phyloP scores from a whole-genome alignment of 495 filamentous ascomycete species.

The Neurospora sp. region DNA sequence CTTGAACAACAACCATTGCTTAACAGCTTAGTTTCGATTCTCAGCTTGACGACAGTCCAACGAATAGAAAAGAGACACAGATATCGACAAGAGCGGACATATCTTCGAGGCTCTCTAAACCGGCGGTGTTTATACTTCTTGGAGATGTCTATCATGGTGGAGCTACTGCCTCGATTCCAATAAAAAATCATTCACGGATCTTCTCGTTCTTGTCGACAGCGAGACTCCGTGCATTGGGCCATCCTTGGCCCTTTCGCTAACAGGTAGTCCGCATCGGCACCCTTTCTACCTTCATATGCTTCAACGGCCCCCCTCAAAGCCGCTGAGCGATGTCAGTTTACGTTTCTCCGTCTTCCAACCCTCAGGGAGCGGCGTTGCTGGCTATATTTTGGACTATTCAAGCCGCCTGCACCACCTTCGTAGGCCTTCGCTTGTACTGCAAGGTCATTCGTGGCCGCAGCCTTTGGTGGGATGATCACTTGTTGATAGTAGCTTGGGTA shows the following conservation, averaged over 20 bases:
- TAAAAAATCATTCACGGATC: neutral
- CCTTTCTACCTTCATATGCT: neutral
- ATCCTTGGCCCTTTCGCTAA: neutral
- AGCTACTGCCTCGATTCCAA: neutral
- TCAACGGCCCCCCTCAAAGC: neutral
- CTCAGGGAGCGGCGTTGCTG: neutral
- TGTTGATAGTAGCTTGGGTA: conserved; percentile 23
- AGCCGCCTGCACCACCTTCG: conserved; percentile 4
- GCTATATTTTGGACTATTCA: neutral
- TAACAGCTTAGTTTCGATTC: neutral
- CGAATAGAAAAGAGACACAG: neutral
- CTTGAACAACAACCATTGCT: neutral
- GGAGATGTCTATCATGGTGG: neutral
- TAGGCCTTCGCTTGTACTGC: conserved; percentile 20
- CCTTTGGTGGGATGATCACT: conserved; percentile 25
- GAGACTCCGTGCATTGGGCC: neutral
- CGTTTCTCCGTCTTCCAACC: neutral
- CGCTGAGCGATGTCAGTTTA: neutral
- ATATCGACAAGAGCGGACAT: neutral
- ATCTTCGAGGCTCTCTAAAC: neutral
- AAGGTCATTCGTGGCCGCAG: conserved; percentile 13
- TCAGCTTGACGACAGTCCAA: neutral
- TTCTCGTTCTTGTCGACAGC: neutral
- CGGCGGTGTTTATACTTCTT: neutral
- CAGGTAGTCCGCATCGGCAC: neutral